Evolutionary conservation across 2,329 filamentous ascomycete species (phyloP).

Genomic region (Aureobasidium pullulans): DNA sequence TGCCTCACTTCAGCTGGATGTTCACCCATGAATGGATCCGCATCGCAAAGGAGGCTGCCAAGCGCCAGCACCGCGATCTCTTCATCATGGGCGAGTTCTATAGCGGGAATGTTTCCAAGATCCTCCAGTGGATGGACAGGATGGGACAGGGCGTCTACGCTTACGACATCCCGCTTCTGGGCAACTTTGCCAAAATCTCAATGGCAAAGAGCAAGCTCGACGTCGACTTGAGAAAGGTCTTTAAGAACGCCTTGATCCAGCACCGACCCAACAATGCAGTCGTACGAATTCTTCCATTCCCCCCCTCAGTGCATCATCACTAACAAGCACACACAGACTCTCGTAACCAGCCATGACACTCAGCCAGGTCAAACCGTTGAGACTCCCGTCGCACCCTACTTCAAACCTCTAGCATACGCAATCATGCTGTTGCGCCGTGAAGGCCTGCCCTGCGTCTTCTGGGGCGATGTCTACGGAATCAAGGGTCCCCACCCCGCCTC

Average conservation of each 20-base stretch:
- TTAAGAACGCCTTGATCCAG: constrained; percentile 53
- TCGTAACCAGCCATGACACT: constrained; percentile 68
- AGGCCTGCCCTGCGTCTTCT: constrained; percentile 63
- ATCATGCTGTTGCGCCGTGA: constrained; percentile 60
- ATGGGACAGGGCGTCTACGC: constrained; percentile 9
- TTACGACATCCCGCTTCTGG: constrained; percentile 34
- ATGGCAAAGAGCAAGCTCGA: constrained; percentile 12
- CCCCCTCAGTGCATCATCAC: too few species aligned
- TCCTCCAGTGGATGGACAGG: constrained; percentile 45
- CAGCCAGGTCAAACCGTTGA: constrained; percentile 56
- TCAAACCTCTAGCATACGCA: constrained; percentile 65
- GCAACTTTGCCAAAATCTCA: constrained; percentile 53
- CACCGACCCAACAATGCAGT: constrained; percentile 50
- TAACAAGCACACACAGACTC: constrained; percentile 37
- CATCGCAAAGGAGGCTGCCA: constrained; percentile 44
- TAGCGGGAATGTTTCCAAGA: constrained; percentile 49
- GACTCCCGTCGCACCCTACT: constrained; percentile 56
- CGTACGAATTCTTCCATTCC: not conserved
- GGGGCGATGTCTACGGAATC: constrained; percentile 62
- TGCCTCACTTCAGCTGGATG: constrained; percentile 63
- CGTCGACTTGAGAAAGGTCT: constrained; percentile 45
- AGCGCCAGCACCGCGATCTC: constrained; percentile 38
- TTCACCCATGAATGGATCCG: constrained; percentile 60
- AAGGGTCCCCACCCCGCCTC: constrained; percentile 43
- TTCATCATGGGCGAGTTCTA: constrained; percentile 67